phyloP scores from a whole-genome alignment of 2,329 filamentous ascomycete species.

The Aspergillus fructus region DNA sequence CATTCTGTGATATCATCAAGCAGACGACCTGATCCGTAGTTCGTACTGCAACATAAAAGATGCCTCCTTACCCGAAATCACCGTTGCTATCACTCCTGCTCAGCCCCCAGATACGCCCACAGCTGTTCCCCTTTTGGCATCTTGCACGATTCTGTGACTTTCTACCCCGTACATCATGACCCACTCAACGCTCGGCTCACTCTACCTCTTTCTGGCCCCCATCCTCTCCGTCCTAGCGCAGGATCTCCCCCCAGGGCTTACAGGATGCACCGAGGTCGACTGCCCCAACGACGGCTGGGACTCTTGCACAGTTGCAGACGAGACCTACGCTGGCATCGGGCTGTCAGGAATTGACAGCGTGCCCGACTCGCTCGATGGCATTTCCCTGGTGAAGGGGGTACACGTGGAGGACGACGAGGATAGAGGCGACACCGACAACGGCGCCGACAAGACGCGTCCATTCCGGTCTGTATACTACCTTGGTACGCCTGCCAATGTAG shows the following conservation, averaged over 20 bases:
- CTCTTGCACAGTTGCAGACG: conserved; percentile 12
- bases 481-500: conserved; percentile 7
- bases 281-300: conserved; percentile 12
- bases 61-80: background rate
- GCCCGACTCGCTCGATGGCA: conserved; percentile 9
- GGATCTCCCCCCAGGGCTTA: background rate
- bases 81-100: background rate
- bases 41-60: background rate
- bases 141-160: background rate
- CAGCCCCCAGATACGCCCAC: background rate
- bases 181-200: background rate
- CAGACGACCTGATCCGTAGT: background rate
- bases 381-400: conserved; percentile 19
- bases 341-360: conserved; percentile 10
- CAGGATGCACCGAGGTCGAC: conserved; percentile 13
- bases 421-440: background rate
- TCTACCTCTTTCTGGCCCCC: background rate
- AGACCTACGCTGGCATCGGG: conserved; percentile 11
- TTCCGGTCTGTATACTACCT: conserved; percentile 20
- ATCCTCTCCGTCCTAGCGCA: conserved; percentile 1
- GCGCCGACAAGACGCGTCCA: background rate
- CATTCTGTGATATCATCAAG: background rate
- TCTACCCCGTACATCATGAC: background rate
- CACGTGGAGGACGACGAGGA: conserved; percentile 2
- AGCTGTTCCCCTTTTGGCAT: background rate